Base-by-base conservation (phyloP, 192 early-diverging fungal genomes). In the Linnemannia zychae region DNA sequence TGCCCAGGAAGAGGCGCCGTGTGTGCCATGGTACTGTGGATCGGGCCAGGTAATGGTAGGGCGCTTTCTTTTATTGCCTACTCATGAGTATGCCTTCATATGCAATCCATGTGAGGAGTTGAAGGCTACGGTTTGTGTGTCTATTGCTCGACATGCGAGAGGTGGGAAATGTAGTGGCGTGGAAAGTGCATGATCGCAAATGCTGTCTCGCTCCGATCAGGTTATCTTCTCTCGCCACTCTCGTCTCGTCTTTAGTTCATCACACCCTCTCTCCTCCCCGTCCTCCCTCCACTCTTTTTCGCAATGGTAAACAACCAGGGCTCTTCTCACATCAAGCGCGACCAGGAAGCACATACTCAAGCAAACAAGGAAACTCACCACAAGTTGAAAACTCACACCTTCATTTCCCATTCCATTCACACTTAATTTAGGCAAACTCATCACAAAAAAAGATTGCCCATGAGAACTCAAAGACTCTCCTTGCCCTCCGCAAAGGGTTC, bases 381-480 rank as follows among this genome's bases (percentile, higher is more conserved):
- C 40, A 44, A 44, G 40, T 44, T 9, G n/a, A 34, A 28, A 38
- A 48, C 49, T 48, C 33, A 73, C 33, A 37, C 20, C 15, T 22
- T 11, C 52, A 38, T 24, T 37, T 24, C 11, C n/a, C n/a, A n/a
- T 63, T 24, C 2, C 38, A 28, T 40, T 53, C 68, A 60, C 53
- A 53, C 36, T 38, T 37, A 60, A 46, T 15, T 15, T 88, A 93
- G 93, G 93, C 93, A 57, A 94, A 94, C 79, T 87, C 88, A 20
- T 92, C 93, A 46, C 90, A 92, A 33, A 93, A 93, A 84, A 93
- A 93, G 81, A 91, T 92, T 65, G 89, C 88, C 0, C 88, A 88
- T 40, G 82, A 89, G 24, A 94, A 94, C 84, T 76, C 76, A 36
- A 84, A 90, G 79, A 90, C 88, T 2, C 83, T 94, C 34, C 74